Conservation (phyloP, 345 rosid genomes). For the Lepidium aucheri region DNA sequence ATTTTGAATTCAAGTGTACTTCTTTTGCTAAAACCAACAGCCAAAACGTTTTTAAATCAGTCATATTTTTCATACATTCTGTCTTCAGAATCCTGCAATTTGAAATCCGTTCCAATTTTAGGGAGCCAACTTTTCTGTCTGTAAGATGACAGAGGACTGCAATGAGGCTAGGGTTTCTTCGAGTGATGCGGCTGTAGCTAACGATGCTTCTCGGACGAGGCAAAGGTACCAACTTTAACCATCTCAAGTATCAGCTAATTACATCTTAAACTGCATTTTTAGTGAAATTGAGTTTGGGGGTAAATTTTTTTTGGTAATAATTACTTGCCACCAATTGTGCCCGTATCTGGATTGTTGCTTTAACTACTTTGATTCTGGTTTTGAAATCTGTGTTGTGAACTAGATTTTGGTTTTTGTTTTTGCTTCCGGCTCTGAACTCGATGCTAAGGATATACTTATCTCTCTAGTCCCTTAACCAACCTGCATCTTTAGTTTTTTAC, state of each 20-base stretch:
- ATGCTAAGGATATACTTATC: neutral
- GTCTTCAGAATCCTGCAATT: too few relatives aligned
- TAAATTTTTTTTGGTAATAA: neutral
- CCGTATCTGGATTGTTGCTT: neutral
- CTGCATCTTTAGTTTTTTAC: neutral
- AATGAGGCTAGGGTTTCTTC: slow-evolving; percentile 35
- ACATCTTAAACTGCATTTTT: neutral
- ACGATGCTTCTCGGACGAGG: slow-evolving; percentile 37
- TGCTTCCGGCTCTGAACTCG: neutral
- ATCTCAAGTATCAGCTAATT: neutral
- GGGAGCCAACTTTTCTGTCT: too few relatives aligned
- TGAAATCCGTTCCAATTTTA: too few relatives aligned
- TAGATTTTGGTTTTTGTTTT: neutral
- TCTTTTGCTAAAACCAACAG: too few relatives aligned
- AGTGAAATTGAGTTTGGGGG: neutral
- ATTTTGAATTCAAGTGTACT: too few relatives aligned
- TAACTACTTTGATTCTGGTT: neutral
- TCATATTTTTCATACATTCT: too few relatives aligned
- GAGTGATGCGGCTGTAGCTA: slow-evolving; percentile 19
- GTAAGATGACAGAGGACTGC: slow-evolving; percentile 42
- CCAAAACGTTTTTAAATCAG: too few relatives aligned
- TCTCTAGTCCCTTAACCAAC: neutral
- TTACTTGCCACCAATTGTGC: neutral
- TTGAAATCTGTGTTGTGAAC: neutral
- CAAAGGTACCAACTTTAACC: slow-evolving; percentile 33